These are phyloP conservation scores for Colletotrichum coccodes DNA, from an alignment of 2,329 filamentous ascomycete species.

Conservation along the genomic window DNA sequence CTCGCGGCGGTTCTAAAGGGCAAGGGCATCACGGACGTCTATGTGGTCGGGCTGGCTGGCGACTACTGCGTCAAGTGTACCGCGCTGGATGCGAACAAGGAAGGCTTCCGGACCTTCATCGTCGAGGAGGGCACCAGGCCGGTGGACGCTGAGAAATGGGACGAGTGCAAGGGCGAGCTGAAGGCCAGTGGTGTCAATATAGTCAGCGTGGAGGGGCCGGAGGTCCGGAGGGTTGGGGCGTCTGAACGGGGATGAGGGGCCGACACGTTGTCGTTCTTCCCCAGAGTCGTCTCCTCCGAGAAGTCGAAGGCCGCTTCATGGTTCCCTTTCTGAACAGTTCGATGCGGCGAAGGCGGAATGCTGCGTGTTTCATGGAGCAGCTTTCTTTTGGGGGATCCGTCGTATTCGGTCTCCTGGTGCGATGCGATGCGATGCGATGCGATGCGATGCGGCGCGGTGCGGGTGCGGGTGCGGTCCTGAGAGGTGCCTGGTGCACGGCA, in stretches of 20 bases:
- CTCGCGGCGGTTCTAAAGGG: conserved; percentile 68
- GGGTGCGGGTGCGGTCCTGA: no score
- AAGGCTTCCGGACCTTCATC: conserved; percentile 82
- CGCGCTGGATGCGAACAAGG: conserved; percentile 78
- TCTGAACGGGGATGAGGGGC: conserved; percentile 17
- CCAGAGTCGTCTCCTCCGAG: neutral
- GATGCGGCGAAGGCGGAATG: neutral
- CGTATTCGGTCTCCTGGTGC: neutral
- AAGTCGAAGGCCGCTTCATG: neutral
- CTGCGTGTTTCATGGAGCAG: neutral
- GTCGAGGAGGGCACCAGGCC: conserved; percentile 82
- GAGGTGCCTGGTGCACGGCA: neutral
- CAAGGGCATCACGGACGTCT: conserved; percentile 78
- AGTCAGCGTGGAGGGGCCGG: conserved; percentile 64
- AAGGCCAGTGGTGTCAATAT: conserved; percentile 69
- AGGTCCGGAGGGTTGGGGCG: conserved; percentile 60
- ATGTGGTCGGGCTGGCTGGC: conserved; percentile 84
- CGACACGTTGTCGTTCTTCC: neutral
- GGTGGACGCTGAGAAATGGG: conserved; percentile 73
- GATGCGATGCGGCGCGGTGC: neutral
- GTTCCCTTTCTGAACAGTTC: neutral
- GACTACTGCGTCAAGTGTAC: conserved; percentile 91
- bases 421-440: neutral
- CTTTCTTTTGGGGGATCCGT: conserved; percentile 1
- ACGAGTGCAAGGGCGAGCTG: conserved; percentile 62